Conservation (phyloP, 345 rosid species). For the thale cress (Arabidopsis thaliana) region TAIR10.1 NC_003071.7:16134001-16134500, state of each 20-base stretch:
- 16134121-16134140: constrained; percentile 70
- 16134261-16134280: constrained; percentile 8
- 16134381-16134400: constrained; percentile 10
- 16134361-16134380: constrained; percentile 5
- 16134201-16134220: constrained; percentile 33
- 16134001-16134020: constrained; percentile 3
- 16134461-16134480: constrained; percentile 18
- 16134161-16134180: constrained; percentile 48
- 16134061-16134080: not conserved
- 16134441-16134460: constrained; percentile 16
- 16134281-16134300: not conserved
- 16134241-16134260: constrained; percentile 19
- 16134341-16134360: constrained; percentile 4
- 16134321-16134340: constrained; percentile 35
- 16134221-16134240: constrained; percentile 37
- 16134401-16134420: no score
- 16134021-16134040: not conserved
- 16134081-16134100: constrained; percentile 11
- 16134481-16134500: not conserved
- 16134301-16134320: constrained; percentile 20
- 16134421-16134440: no score
- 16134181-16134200: constrained; percentile 52
- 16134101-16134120: constrained; percentile 70
- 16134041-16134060: not conserved
- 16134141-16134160: constrained; percentile 47